These are phyloP conservation scores for Blyttiomyces sp. DNA, from an alignment of 371 early-diverging fungal genomes.

Conservation along the genomic window DNA sequence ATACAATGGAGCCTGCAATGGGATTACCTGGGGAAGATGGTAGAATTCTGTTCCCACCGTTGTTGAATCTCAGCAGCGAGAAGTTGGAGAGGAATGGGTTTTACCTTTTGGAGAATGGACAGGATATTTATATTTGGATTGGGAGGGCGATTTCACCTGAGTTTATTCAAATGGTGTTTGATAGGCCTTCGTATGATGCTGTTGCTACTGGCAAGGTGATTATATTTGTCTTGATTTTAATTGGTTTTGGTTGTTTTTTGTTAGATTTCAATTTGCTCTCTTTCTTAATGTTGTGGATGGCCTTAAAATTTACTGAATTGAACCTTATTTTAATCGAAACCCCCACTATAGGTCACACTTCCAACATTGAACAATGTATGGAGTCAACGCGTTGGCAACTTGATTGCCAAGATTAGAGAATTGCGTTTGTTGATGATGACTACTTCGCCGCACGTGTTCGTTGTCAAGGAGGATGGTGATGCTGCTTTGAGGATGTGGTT, in stretches of 20 bases:
- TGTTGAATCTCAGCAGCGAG: slow-evolving; percentile 79
- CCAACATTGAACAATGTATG: slow-evolving; percentile 36
- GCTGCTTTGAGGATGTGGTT: slow-evolving; percentile 80
- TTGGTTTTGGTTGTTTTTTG: not conserved
- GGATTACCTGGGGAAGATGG: slow-evolving; percentile 45
- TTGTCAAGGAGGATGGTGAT: slow-evolving; percentile 92
- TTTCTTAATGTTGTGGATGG: not conserved
- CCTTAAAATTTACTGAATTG: not conserved
- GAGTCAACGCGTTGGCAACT: slow-evolving; percentile 32
- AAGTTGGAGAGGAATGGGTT: slow-evolving; percentile 78
- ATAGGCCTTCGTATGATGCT: slow-evolving; percentile 41
- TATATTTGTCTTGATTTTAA: not conserved
- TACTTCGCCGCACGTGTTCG: slow-evolving; percentile 53
- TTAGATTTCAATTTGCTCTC: no score
- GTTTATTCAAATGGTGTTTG: slow-evolving; percentile 66
- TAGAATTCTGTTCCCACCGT: slow-evolving; percentile 63
- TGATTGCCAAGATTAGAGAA: slow-evolving; percentile 37
- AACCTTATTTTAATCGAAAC: no score
- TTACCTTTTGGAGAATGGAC: slow-evolving; percentile 79
- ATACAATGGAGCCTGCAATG: slow-evolving; percentile 68
- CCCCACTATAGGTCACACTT: slow-evolving; percentile 18
- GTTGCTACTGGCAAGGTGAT: slow-evolving; percentile 46
- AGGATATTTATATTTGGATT: slow-evolving; percentile 86
- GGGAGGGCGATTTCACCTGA: slow-evolving; percentile 76
- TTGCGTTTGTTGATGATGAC: slow-evolving; percentile 39